Evolutionary conservation across 2,329 filamentous ascomycete species (phyloP), one percentile per base, ranked within the genome.

Genomic region (Apiospora arundinis): DNA sequence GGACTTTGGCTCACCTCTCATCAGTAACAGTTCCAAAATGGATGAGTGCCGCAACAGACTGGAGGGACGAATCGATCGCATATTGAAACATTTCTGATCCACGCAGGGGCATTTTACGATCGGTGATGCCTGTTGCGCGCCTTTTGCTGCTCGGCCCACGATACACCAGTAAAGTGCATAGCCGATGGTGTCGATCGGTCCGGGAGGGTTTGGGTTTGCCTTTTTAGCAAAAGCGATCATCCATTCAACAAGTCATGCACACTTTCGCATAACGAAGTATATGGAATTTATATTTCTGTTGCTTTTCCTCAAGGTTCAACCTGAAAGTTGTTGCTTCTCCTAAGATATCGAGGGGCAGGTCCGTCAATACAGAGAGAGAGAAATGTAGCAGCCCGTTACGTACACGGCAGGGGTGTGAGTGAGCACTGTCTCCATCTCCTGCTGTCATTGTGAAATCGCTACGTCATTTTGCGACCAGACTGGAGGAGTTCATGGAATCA

Each of bases 391-490:
- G 18, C 4, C 40, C 14, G 18, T 18, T 63, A 40, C 18, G 32
- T n/a, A 3, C n/a, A 63, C 56, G 56, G 32, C 56, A 40, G 56
- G 56, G 56, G 56, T 63, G 56, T 40, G 56, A 12, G 18, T 18
- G 18, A 5, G 8, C n/a, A 52, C 11, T 25, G 37, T 12, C 56
- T n/a, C 56, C 56, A 63, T 40, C 32, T 32, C 28, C 56, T n/a
- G 28, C 32, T 63, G 56, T 40, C 28, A n/a, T n/a, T 14, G 56
- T 40, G 7, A 63, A 63, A 63, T 63, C 56, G 56, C 56, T 40
- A 63, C 56, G 56, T 63, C 56, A 63, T 63, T n/a, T 21, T 63
- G 56, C 56, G 18, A 32, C 56, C 32, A 40, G 56, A 18, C 28
- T 32, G 21, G 32, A 63, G 9, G 28, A 37, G 28, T 60, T 37